Base-by-base conservation (phyloP, 768 basidiomycete species). In the Asterophora lycoperdoides region DNA sequence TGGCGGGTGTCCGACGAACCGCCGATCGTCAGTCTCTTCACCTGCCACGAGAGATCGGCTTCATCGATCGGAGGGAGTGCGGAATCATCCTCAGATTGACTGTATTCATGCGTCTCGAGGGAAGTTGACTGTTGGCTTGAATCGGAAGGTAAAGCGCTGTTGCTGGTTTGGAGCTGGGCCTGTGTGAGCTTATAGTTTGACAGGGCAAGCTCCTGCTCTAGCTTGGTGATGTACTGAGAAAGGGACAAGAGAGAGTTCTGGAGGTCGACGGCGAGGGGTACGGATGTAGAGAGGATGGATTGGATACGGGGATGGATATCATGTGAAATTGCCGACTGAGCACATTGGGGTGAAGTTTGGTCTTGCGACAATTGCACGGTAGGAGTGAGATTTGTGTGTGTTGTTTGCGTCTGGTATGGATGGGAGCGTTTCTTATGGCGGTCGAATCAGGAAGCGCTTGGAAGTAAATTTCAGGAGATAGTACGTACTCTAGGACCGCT, bases 401-500 rank as follows among this genome's bases (percentile, higher is more conserved):
- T 44, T n/a, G 2, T 34, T 19, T 40, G 49, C 23, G 26, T 23
- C 2, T 23, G 14, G 34, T 44, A 3, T 52, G 45, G 28, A 50
- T 28, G 40, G 51, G 51, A 28, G 38, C 50, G 64, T 60, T 53
- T 72, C 70, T 54, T 61, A 58, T 49, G 14, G 18, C 13, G 4
- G 32, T 19, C n/a, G 9, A 19, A 20, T 34, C 17, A 14, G 18
- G 26, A 18, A 18, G 13, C 2, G 18, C 4, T 5, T 32, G 10
- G 9, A 28, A 28, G 30, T 30, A 18, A 7, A 15, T 43, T 26
- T 36, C 15, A 11, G 26, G 32, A 43, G n/a, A n/a, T n/a, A 37
- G 37, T 10, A 61, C 59, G 60, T 60, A 78, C 81, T 70, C 78
- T 81, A 15, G 73, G 68, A 52, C 76, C 74, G 30, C 74, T 56